phyloP scores from a whole-genome alignment of 1,139 yeast species.

The Suhomyces coccinellae region DNA sequence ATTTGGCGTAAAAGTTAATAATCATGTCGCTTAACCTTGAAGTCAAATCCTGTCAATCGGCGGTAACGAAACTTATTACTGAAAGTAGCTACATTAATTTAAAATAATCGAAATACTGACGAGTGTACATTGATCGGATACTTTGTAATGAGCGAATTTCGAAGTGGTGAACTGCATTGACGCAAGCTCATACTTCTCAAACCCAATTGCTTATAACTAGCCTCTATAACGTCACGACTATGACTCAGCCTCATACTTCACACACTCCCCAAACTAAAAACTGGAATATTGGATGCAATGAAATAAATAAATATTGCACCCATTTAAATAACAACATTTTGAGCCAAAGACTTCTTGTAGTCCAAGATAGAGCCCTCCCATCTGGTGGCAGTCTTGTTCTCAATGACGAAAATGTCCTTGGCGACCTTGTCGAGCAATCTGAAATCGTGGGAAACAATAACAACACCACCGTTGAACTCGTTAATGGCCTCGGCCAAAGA shows the following conservation, averaged over 20 bases:
- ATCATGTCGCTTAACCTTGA: no score
- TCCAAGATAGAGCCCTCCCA: conserved; percentile 93
- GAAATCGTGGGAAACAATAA: conserved; percentile 98
- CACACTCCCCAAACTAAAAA: not conserved
- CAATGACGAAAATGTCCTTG: conserved; percentile 94
- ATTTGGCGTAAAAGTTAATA: no score
- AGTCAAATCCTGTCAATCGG: no score
- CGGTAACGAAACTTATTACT: no score
- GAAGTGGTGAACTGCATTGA: no score
- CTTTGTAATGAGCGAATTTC: no score
- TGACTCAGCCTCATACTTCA: not conserved
- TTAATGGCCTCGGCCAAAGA: conserved; percentile 96
- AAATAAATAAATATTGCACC: conserved; percentile 5
- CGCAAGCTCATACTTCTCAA: not conserved
- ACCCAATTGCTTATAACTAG: not conserved
- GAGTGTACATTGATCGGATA: no score
- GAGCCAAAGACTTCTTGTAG: conserved; percentile 91
- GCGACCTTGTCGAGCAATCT: conserved; percentile 96
- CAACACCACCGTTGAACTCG: conserved; percentile 95
- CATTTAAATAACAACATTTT: conserved; percentile 69
- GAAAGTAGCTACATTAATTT: no score
- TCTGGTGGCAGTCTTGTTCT: conserved; percentile 89
- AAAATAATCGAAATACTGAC: no score
- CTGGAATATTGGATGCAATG: not conserved
- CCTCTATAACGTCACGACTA: no score